These are phyloP conservation scores for Diatrype stigma DNA, from an alignment of 2,329 filamentous ascomycete genomes.

Conservation along the genomic window DNA sequence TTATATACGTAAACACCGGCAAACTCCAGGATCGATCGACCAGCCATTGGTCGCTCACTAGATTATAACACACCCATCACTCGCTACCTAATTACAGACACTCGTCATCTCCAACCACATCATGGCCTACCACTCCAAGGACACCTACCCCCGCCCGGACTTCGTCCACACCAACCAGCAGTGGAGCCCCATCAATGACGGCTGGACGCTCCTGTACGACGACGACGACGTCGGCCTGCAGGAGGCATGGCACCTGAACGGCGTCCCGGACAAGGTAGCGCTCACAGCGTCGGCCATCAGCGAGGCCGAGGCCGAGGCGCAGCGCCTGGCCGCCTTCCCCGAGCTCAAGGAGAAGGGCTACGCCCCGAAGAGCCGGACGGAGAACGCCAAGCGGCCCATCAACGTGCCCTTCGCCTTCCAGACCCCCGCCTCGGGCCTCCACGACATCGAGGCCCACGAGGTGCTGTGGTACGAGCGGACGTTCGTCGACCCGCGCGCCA, in stretches of 20 bases:
- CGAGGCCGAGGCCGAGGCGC: constrained; percentile 35
- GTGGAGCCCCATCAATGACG: constrained; percentile 59
- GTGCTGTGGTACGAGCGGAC: constrained; percentile 62
- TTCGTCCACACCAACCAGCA: constrained; percentile 52
- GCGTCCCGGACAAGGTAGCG: constrained; percentile 41
- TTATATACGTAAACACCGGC: too few relatives aligned
- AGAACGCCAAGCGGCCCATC: constrained; percentile 48
- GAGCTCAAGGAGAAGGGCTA: constrained; percentile 45
- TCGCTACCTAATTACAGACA: neutral
- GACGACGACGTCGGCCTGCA: constrained; percentile 55
- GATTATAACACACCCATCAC: too few relatives aligned
- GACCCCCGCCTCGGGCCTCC: constrained; percentile 57
- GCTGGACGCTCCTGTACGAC: constrained; percentile 63
- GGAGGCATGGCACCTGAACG: constrained; percentile 48
- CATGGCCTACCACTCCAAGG: constrained; percentile 27
- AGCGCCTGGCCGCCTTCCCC: constrained; percentile 46
- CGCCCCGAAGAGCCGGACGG: constrained; percentile 25
- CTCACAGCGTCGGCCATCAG: constrained; percentile 22
- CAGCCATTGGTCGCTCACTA: too few relatives aligned
- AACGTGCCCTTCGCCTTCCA: constrained; percentile 64
- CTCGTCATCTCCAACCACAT: constrained; percentile 2
- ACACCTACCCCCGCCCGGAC: constrained; percentile 59
- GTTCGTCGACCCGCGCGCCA: constrained; percentile 44
- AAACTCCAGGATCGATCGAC: too few relatives aligned
- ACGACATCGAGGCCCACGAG: constrained; percentile 59